Percentiles rank a stretch among this genome's conserved stretches.
Evolutionary conservation across 441 rosid genomes (phyloP).

Genomic region (Jatropha multifida): DNA sequence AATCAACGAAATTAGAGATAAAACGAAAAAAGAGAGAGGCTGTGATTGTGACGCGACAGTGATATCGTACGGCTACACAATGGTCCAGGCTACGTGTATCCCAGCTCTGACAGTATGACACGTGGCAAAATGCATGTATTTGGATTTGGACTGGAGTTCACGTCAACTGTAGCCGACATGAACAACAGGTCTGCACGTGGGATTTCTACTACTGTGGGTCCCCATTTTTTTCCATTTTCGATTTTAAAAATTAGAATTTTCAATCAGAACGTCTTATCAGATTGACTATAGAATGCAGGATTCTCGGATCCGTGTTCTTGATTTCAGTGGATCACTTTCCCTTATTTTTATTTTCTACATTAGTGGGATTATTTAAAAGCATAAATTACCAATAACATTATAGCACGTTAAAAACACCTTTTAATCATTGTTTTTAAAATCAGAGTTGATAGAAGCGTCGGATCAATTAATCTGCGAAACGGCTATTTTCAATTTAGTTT

Average conservation of each 20-base stretch:
- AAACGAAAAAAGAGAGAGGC: background rate
- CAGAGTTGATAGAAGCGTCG: no score
- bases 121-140: constrained; percentile 22
- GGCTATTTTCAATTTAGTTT: no score
- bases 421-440: no score
- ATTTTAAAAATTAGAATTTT: background rate
- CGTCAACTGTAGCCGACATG: constrained; percentile 40
- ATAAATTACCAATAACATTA: no score
- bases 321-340: constrained; percentile 10
- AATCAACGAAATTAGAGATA: background rate
- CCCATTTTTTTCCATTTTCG: background rate
- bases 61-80: constrained; percentile 22
- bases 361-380: background rate
- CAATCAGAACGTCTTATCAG: constrained; percentile 30
- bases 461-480: no score
- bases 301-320: constrained; percentile 25
- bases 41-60: constrained; percentile 12
- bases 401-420: no score
- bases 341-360: background rate
- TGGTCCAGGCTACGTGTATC: background rate
- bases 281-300: constrained; percentile 32
- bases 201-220: constrained; percentile 8
- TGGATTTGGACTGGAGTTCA: background rate
- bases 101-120: background rate
- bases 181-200: constrained; percentile 43